phyloP scores from a whole-genome alignment of 2,329 filamentous ascomycete species.

The Paracoccidioides lutzii region DNA sequence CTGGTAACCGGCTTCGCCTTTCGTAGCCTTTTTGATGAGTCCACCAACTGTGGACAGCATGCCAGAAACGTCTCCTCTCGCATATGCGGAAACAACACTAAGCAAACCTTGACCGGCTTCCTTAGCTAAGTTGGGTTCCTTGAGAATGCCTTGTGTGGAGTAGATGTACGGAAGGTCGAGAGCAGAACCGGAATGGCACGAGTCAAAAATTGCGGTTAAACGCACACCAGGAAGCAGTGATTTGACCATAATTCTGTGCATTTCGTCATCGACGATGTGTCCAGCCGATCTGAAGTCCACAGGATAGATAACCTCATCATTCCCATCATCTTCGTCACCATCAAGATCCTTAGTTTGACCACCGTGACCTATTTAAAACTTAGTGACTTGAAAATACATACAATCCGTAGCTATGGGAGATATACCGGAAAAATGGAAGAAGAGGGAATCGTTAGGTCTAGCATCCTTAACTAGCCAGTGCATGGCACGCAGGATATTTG shows the following conservation, averaged over 20 bases:
- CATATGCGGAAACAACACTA: conserved; percentile 61
- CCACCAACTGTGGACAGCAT: conserved; percentile 70
- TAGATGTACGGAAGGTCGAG: conserved; percentile 56
- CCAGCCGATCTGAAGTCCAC: conserved; percentile 58
- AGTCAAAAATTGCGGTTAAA: conserved; percentile 56
- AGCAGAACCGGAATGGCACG: conserved; percentile 54
- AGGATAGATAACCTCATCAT: conserved; percentile 67
- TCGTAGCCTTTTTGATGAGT: conserved; percentile 76
- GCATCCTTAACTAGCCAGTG: conserved; percentile 96
- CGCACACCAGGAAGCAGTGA: conserved; percentile 72
- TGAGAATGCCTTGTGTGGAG: conserved; percentile 54
- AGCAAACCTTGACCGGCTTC: conserved; percentile 53
- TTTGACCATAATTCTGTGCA: conserved; percentile 64
- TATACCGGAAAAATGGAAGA: conserved; percentile 92
- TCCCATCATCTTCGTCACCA: conserved; percentile 65
- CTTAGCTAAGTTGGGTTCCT: conserved; percentile 55
- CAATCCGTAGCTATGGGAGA: conserved; percentile 1
- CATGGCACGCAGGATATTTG: conserved; percentile 91
- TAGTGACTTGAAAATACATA: conserved; percentile 7
- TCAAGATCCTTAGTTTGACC: conserved; percentile 62
- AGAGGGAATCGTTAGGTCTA: conserved; percentile 80
- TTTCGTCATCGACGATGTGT: conserved; percentile 66
- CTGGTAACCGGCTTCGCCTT: conserved; percentile 65
- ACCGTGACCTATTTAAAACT: conserved; percentile 47
- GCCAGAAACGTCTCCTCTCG: conserved; percentile 67